phyloP scores from a whole-genome alignment of 768 basidiomycete species.

The Boletus tomentosulus region DNA sequence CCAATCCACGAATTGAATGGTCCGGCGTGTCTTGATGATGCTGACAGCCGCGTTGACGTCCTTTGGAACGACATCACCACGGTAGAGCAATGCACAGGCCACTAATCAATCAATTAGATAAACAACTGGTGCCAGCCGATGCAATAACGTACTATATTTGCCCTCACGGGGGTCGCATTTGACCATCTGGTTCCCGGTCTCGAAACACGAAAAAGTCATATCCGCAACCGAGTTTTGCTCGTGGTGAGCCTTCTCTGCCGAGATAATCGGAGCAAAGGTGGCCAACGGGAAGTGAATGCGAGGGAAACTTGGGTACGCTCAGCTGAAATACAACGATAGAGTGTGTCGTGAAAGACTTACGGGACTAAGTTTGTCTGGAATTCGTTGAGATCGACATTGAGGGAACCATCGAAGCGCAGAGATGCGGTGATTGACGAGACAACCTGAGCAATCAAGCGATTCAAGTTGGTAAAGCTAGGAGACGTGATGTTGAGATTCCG shows the following conservation, averaged over 20 bases:
- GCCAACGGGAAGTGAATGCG: constrained; percentile 99
- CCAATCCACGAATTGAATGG: constrained; percentile 79
- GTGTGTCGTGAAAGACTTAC: constrained; percentile 43
- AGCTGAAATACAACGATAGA: neutral
- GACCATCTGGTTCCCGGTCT: constrained; percentile 74
- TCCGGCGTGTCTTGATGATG: constrained; percentile 73
- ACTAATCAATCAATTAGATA: constrained; percentile 30
- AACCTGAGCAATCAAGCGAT: constrained; percentile 96
- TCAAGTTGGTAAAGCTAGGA: constrained; percentile 92
- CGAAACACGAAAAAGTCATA: constrained; percentile 92
- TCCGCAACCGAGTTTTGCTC: constrained; percentile 98
- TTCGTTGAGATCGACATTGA: constrained; percentile 83
- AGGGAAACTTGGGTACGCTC: constrained; percentile 63
- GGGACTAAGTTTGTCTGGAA: constrained; percentile 99
- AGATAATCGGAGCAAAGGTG: constrained; percentile 92
- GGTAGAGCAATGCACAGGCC: constrained; percentile 69
- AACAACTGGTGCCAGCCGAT: neutral
- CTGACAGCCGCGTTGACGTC: constrained; percentile 73
- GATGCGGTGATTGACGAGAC: constrained; percentile 98
- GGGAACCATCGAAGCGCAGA: constrained; percentile 58
- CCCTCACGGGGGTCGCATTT: constrained; percentile 78
- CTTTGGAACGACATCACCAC: constrained; percentile 76
- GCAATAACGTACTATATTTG: constrained; percentile 56
- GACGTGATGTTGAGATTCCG: constrained; percentile 81
- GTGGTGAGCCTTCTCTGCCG: constrained; percentile 90